Base-by-base conservation (phyloP, 2,329 filamentous ascomycete species). In the Clarireedia hainanense region DNA sequence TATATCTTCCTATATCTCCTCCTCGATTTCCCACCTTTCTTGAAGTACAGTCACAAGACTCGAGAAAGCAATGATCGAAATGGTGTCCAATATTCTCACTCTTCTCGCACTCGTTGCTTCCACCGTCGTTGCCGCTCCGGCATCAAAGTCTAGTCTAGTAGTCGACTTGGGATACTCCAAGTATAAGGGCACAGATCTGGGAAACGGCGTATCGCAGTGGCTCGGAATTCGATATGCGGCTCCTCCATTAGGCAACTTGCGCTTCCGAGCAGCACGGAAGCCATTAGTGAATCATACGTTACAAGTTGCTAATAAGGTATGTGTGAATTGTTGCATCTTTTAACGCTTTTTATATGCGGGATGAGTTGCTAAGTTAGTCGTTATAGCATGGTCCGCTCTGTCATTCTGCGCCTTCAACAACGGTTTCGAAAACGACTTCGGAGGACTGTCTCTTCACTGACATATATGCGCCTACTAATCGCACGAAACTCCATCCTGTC, bases 151-250 rank as follows among this genome's bases (percentile, higher is more conserved):
- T 2, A 9, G 15, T 17, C 27, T 17, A 5, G 36, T 47, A 12
- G 64, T 90, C 14, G 75, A 88, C 59, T 74, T 91, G 23, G 77
- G 76, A 3, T 91, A 91, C 66, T 78, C 84, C 30, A 78, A 75
- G 26, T 90, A 91, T 65, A 69, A 75, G 50, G 88, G 88, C 7
- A 70, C 73, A 4, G 65, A 73, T 1, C 72, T 78, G 1, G 62
- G 70, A 0, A 80, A 80, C 62, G 85, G 83, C 1, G 72, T 90
- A 48, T 82, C 79, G 2, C 77, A 85, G 68, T 92, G 86, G 86
- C 76, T 89, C 6, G 88, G 87, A 1, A 81, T 94, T 60, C 80
- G 86, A 45, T 94, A 83, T 72, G 88, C 88, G 1, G 83, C 85
- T 5, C 75, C 87, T 14, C 88, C 88, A 0, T 56, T 86, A 2